These are phyloP conservation scores for Leccinum olivaceopallidum DNA, from an alignment of 768 basidiomycete species.

Conservation along the genomic window DNA sequence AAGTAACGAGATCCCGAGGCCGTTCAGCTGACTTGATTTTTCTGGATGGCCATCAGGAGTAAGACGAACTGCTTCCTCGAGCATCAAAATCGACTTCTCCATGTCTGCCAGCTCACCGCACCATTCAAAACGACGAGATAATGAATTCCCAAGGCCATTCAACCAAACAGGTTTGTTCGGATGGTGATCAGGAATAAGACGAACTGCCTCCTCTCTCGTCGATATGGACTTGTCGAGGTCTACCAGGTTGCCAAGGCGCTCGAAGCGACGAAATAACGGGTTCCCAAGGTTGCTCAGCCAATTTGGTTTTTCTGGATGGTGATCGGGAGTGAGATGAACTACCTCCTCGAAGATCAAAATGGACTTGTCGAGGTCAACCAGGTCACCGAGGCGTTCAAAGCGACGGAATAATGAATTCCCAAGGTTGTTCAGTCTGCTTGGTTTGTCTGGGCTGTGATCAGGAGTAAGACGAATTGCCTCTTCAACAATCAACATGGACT, in stretches of 20 bases:
- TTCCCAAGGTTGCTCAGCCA: too few relatives aligned
- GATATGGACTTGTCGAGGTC: too few relatives aligned
- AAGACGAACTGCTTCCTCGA: not conserved
- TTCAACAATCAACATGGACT: not conserved
- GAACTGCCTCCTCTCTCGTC: not conserved
- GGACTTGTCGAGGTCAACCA: too few relatives aligned
- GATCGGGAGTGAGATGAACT: too few relatives aligned
- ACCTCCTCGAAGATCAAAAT: too few relatives aligned
- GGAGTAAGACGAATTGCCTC: not conserved
- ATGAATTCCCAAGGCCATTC: not conserved
- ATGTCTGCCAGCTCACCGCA: not conserved
- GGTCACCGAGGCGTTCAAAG: too few relatives aligned
- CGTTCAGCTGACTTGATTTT: not conserved
- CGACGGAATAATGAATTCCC: too few relatives aligned
- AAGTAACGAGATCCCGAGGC: not conserved
- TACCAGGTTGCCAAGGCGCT: too few relatives aligned
- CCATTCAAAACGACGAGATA: not conserved
- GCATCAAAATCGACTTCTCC: not conserved
- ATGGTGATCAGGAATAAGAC: not conserved
- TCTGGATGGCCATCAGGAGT: not conserved
- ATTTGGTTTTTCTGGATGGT: too few relatives aligned
- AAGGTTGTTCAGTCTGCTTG: too few relatives aligned
- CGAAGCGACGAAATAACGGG: too few relatives aligned
- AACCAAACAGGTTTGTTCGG: not conserved
- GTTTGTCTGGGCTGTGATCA: not conserved